These are phyloP conservation scores for Cladosporium sp. DNA, from an alignment of 2,329 filamentous ascomycete species.

Conservation along the genomic window DNA sequence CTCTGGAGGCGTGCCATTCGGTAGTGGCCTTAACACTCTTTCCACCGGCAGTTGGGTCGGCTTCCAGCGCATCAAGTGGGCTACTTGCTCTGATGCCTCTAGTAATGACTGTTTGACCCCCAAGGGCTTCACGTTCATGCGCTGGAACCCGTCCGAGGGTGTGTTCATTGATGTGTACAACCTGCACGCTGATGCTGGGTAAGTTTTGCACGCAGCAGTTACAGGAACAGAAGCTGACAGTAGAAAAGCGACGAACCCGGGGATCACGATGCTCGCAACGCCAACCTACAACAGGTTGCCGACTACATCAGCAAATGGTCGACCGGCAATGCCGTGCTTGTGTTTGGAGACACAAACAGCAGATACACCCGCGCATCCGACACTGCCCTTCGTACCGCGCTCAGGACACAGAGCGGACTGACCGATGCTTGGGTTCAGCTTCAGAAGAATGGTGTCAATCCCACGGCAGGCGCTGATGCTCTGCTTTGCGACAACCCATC, in stretches of 20 bases:
- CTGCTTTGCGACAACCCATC: conserved; percentile 58
- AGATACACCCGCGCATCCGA: conserved; percentile 61
- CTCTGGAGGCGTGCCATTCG: conserved; percentile 64
- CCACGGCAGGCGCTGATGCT: conserved; percentile 33
- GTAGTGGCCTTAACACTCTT: conserved; percentile 64
- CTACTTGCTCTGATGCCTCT: conserved; percentile 56
- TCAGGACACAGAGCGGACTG: conserved; percentile 50
- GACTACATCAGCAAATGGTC: conserved; percentile 59
- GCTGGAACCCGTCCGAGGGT: conserved; percentile 52
- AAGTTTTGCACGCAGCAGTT: conserved; percentile 34
- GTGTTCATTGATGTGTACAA: conserved; percentile 66
- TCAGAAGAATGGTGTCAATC: conserved; percentile 27
- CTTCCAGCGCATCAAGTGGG: conserved; percentile 60
- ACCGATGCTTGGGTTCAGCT: conserved; percentile 63
- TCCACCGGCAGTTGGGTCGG: conserved; percentile 44
- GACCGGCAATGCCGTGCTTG: conserved; percentile 60
- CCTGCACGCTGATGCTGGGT: conserved; percentile 63
- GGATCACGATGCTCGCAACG: conserved; percentile 58
- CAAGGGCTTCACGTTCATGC: conserved; percentile 70
- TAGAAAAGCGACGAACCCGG: conserved; percentile 43
- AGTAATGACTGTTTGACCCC: conserved; percentile 63
- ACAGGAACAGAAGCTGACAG: background rate
- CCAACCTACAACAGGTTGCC: conserved; percentile 61
- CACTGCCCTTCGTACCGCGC: conserved; percentile 52
- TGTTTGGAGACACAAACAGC: conserved; percentile 66